A percentile compares a stretch with the other conserved stretches of the same genome.
phyloP scores from a whole-genome alignment of 2,329 filamentous ascomycete species.

The Sordariomycetes sp. region DNA sequence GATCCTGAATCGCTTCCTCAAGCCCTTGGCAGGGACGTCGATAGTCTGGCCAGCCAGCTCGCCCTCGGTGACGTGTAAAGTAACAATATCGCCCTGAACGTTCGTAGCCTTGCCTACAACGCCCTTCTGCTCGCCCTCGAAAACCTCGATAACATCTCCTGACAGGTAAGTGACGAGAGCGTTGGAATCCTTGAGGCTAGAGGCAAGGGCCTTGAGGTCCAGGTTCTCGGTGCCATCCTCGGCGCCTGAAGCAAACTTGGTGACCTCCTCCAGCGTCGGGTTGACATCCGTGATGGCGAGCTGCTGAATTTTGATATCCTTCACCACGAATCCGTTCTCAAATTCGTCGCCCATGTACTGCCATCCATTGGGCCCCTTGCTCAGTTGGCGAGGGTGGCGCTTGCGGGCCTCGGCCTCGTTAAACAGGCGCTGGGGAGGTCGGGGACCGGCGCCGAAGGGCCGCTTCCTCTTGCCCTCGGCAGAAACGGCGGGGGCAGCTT shows the following conservation, averaged over 20 bases:
- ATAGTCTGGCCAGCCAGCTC: constrained; percentile 72
- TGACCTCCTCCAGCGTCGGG: constrained; percentile 86
- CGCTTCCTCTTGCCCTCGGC: constrained; percentile 72
- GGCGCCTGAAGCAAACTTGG: constrained; percentile 76
- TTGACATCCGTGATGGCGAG: constrained; percentile 83
- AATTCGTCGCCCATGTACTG: constrained; percentile 82
- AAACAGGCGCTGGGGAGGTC: constrained; percentile 81
- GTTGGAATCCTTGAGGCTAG: constrained; percentile 75
- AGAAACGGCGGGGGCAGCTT: constrained; percentile 32
- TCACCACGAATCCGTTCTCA: constrained; percentile 83
- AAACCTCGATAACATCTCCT: constrained; percentile 94
- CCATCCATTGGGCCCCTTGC: constrained; percentile 66
- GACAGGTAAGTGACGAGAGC: constrained; percentile 75
- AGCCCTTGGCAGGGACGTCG: constrained; percentile 80
- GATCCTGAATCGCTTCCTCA: constrained; percentile 83
- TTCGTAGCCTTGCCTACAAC: constrained; percentile 76
- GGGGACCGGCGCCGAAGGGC: constrained; percentile 42
- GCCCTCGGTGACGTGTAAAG: constrained; percentile 72
- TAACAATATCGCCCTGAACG: constrained; percentile 85
- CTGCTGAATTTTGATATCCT: constrained; percentile 82
- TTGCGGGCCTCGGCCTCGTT: constrained; percentile 89
- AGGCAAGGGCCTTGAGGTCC: constrained; percentile 80
- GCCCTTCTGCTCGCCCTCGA: constrained; percentile 87
- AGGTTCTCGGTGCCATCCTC: constrained; percentile 91
- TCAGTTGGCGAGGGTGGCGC: constrained; percentile 52